These are phyloP conservation scores for Arxiozyma telluris DNA, from an alignment of 1,139 yeast genomes.

Conservation along the genomic window DNA sequence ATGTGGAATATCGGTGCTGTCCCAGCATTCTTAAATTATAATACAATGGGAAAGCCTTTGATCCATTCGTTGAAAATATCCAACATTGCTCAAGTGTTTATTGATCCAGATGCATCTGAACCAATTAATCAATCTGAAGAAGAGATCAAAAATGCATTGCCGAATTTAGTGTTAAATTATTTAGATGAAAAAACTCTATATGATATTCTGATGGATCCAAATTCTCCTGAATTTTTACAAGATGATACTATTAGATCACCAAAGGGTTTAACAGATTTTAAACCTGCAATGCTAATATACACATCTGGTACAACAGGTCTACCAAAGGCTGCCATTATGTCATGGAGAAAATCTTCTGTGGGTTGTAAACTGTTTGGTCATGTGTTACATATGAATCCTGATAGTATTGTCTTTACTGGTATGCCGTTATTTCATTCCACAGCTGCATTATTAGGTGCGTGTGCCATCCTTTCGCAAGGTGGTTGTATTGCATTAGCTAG, in stretches of 20 bases:
- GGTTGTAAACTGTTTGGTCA: constrained; percentile 65
- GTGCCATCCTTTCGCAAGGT: constrained; percentile 68
- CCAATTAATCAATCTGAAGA: constrained; percentile 48
- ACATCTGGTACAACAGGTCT: constrained; percentile 95
- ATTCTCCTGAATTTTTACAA: constrained; percentile 47
- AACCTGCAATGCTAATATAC: constrained; percentile 66
- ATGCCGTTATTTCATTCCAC: constrained; percentile 97
- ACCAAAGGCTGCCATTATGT: constrained; percentile 90
- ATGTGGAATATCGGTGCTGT: constrained; percentile 87
- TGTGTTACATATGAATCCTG: constrained; percentile 50
- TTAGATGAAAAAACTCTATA: constrained; percentile 46
- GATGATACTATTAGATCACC: constrained; percentile 49
- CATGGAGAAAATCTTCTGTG: constrained; percentile 73
- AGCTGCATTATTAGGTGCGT: constrained; percentile 77
- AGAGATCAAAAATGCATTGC: constrained; percentile 36
- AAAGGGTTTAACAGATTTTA: constrained; percentile 42
- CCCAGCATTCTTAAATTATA: constrained; percentile 82
- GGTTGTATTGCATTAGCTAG: constrained; percentile 68
- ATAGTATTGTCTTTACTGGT: constrained; percentile 68
- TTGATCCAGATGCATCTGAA: constrained; percentile 61
- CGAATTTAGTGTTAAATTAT: constrained; percentile 40
- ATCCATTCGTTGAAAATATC: constrained; percentile 74
- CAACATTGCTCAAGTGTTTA: constrained; percentile 53
- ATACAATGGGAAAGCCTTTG: constrained; percentile 62
- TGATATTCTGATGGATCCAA: constrained; percentile 37